Evolutionary conservation across 306 rosid genomes (phyloP).

Genomic region (Adenanthera pavonina): DNA sequence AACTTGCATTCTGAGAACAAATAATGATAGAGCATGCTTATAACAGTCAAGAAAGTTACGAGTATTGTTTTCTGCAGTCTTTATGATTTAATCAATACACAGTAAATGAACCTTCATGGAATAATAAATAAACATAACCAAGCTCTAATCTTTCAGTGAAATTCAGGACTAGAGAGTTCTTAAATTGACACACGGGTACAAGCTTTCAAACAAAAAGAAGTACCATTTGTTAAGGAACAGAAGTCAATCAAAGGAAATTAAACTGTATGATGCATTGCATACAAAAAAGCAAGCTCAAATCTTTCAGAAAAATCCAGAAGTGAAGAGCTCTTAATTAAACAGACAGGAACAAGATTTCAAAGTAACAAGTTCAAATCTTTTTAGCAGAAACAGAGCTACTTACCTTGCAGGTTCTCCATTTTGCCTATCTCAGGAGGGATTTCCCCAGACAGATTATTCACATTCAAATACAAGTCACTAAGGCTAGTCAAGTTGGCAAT

Average conservation of each 20-base stretch:
- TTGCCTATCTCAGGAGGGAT: conserved; percentile 65
- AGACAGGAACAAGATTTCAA: not conserved
- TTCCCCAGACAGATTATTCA: conserved; percentile 69
- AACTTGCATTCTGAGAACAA: conserved; percentile 12
- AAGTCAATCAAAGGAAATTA: not conserved
- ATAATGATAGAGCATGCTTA: conserved; percentile 4
- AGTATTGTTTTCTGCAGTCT: not conserved
- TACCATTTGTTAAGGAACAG: not conserved
- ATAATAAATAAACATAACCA: not conserved
- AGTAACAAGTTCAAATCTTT: conserved; percentile 5
- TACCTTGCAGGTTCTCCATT: conserved; percentile 72
- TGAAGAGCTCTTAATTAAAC: conserved; percentile 14
- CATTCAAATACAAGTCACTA: conserved; percentile 76
- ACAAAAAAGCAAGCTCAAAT: conserved; percentile 13
- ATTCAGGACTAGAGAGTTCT: conserved; percentile 9
- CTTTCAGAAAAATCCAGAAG: conserved; percentile 12
- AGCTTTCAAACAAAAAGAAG: not conserved
- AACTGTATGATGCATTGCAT: not conserved
- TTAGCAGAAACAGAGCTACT: not conserved
- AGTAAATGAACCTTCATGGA: not conserved
- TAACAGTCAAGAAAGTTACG: not conserved
- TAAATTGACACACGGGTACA: not conserved
- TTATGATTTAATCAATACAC: not conserved
- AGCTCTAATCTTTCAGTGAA: conserved; percentile 18
- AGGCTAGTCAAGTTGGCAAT: conserved; percentile 62